A percentile compares a stretch with the other conserved stretches of the same genome.
These are phyloP conservation scores for Cytospora paraplurivora DNA, from an alignment of 2,329 filamentous ascomycete species.

Conservation along the genomic window DNA sequence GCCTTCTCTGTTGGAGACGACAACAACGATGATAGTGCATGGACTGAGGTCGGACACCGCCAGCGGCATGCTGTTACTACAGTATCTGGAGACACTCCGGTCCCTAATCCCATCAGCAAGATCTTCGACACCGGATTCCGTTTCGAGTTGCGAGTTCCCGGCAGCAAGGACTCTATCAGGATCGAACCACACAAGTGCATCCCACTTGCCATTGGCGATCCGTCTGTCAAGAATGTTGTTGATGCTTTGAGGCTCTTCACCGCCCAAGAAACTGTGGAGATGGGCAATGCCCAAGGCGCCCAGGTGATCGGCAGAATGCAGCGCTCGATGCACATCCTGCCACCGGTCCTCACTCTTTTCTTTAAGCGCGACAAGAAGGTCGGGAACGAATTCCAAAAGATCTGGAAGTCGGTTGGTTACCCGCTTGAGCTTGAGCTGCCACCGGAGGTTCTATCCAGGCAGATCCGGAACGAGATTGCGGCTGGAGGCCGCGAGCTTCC, in stretches of 20 bases:
- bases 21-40: constrained; percentile 33
- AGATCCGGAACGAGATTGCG: constrained; percentile 64
- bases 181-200: constrained; percentile 92
- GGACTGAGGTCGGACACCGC: constrained; percentile 92
- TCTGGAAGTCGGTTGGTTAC: constrained; percentile 97
- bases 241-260: constrained; percentile 88
- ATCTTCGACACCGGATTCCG: constrained; percentile 92
- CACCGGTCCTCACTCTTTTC: constrained; percentile 89
- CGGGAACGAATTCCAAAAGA: constrained; percentile 79
- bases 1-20: constrained; percentile 21
- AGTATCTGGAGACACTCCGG: constrained; percentile 73
- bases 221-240: constrained; percentile 84
- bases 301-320: constrained; percentile 86
- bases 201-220: constrained; percentile 89
- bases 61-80: constrained; percentile 86
- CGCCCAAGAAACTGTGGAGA: constrained; percentile 79
- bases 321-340: constrained; percentile 88
- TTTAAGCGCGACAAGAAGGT: constrained; percentile 87
- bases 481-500: constrained; percentile 70
- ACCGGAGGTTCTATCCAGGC: constrained; percentile 80
- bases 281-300: constrained; percentile 79
- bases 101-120: constrained; percentile 83
- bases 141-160: constrained; percentile 85
- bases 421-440: constrained; percentile 93
- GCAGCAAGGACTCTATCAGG: constrained; percentile 87